Percentiles rank a stretch among this genome's conserved stretches.
Conservation (phyloP, 2,329 filamentous ascomycete genomes). For the Cordyceps farinosa region DNA sequence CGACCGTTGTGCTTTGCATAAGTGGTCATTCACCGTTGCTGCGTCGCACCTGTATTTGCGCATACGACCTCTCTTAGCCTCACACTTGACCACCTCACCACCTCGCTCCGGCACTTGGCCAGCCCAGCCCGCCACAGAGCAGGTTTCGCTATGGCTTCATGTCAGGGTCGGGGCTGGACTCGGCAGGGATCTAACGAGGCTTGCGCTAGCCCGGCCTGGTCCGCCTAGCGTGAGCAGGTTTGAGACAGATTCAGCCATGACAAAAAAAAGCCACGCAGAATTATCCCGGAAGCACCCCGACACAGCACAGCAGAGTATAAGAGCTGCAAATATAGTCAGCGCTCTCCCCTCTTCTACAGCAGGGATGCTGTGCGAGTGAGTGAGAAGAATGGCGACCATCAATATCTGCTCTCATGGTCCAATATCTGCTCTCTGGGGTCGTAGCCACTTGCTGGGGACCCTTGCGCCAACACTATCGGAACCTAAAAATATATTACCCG, state of each 20-base stretch:
- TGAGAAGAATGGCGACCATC: too few relatives aligned
- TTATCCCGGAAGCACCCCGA: neutral
- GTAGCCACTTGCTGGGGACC: too few relatives aligned
- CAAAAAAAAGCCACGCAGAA: neutral
- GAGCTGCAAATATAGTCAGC: neutral
- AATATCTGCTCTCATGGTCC: too few relatives aligned
- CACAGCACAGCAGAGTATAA: neutral
- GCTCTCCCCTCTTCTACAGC: neutral
- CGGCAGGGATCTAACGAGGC: conserved; percentile 1
- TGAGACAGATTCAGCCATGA: conserved; percentile 2
- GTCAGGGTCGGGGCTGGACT: neutral
- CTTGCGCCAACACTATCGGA: too few relatives aligned
- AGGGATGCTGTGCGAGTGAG: too few relatives aligned
- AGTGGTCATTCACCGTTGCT: neutral
- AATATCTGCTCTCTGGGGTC: too few relatives aligned
- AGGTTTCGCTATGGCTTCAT: neutral
- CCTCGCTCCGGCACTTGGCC: neutral
- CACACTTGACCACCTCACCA: neutral
- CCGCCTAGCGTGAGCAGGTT: conserved; percentile 9
- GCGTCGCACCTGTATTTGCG: neutral
- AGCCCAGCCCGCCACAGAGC: neutral
- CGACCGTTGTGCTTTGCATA: neutral
- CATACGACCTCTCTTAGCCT: neutral
- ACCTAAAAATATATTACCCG: too few relatives aligned
- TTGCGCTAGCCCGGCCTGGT: neutral